A percentile compares a stretch with the other conserved stretches of the same genome.
These are phyloP conservation scores for Nidularia sp. DNA, from an alignment of 768 basidiomycete genomes.

Conservation along the genomic window DNA sequence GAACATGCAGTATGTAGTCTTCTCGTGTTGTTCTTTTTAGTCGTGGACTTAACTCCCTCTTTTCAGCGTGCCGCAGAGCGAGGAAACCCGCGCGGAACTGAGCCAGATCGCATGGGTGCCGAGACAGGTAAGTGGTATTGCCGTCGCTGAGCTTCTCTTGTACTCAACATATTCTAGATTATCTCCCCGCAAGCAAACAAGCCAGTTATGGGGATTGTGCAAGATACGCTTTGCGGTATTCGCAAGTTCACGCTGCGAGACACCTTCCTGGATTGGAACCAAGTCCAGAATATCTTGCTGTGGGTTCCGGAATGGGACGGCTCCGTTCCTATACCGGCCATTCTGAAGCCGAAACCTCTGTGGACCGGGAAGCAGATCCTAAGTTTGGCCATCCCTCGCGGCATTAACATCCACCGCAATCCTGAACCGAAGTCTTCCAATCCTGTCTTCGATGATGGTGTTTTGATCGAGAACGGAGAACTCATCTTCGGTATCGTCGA, in stretches of 20 bases:
- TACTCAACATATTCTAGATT: slow-evolving; percentile 49
- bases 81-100: slow-evolving; percentile 97
- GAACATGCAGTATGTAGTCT: slow-evolving; percentile 94
- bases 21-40: too few species aligned
- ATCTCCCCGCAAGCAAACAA: slow-evolving; percentile 99
- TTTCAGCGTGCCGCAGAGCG: slow-evolving; percentile 89
- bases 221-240: slow-evolving; percentile 96
- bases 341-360: slow-evolving; percentile 93
- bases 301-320: slow-evolving; percentile 99
- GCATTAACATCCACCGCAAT: slow-evolving; percentile 87
- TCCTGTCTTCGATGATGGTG: slow-evolving; percentile 89
- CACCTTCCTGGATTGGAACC: slow-evolving; percentile 91
- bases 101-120: slow-evolving; percentile 99
- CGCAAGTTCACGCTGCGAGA: slow-evolving; percentile 97
- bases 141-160: neutral
- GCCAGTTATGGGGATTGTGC: slow-evolving; percentile 99
- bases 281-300: slow-evolving; percentile 94
- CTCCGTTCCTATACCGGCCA: slow-evolving; percentile 83
- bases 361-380: slow-evolving; percentile 99
- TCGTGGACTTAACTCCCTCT: slow-evolving; percentile 5
- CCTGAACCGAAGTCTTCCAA: slow-evolving; percentile 76
- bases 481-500: slow-evolving; percentile 93
- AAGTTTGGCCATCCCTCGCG: slow-evolving; percentile 87
- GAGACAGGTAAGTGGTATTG: slow-evolving; percentile 61
- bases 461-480: slow-evolving; percentile 96